Conservation (phyloP, 2,329 filamentous ascomycete species). For the Pyrenophora teres region DNA sequence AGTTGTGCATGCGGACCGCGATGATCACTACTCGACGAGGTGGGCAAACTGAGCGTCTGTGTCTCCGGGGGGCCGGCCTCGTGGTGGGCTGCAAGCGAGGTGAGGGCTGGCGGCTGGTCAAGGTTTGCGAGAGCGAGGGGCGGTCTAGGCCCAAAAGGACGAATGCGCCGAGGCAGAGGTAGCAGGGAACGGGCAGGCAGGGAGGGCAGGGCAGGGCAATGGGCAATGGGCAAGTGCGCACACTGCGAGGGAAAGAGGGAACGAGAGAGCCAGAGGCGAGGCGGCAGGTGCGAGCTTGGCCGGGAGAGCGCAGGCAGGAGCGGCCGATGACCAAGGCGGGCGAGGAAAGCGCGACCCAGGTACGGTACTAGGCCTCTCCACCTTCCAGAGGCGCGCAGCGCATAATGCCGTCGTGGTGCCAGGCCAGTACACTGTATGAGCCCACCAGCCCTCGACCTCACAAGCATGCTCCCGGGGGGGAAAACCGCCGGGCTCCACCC, state of each 20-base stretch:
- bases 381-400: not conserved
- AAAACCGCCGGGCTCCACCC: slow-evolving; percentile 8
- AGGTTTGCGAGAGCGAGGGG: slow-evolving; percentile 6
- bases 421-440: not conserved
- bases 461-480: slow-evolving; percentile 5
- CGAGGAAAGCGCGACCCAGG: slow-evolving; percentile 9
- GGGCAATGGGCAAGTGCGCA: not conserved
- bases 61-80: slow-evolving; percentile 11
- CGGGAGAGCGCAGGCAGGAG: slow-evolving; percentile 1
- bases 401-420: not conserved
- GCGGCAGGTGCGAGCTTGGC: slow-evolving; percentile 6
- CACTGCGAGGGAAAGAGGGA: no score
- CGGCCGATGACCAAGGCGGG: slow-evolving; percentile 3
- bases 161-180: slow-evolving; percentile 11
- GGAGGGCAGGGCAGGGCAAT: not conserved
- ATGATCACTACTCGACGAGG: slow-evolving; percentile 16
- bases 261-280: not conserved
- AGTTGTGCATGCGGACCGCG: slow-evolving; percentile 10
- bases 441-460: not conserved
- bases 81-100: slow-evolving; percentile 23
- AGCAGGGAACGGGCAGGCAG: not conserved
- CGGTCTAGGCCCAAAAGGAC: slow-evolving; percentile 17
- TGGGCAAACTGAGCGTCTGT: slow-evolving; percentile 25
- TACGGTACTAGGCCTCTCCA: not conserved
- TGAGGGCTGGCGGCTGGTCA: not conserved